Evolutionary conservation across 2,329 filamentous ascomycete genomes (phyloP).

Genomic region (Cladophialophora psammophila): DNA sequence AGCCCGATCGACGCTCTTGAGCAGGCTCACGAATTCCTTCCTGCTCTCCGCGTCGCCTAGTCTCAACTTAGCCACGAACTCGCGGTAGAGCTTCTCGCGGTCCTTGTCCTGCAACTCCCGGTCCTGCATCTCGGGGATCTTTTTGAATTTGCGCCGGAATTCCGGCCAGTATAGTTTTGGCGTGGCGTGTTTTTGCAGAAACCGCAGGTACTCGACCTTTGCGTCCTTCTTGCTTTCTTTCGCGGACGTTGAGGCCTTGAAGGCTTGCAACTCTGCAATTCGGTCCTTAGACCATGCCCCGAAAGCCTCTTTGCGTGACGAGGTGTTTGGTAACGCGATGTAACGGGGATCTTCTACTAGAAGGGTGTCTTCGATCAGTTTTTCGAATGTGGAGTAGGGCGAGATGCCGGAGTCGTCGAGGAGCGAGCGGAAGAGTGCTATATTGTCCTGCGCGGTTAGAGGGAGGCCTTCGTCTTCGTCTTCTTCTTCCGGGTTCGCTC

Average conservation of each 20-base stretch:
- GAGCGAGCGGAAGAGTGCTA: constrained; percentile 81
- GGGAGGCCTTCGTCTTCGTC: constrained; percentile 74
- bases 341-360: constrained; percentile 88
- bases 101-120: constrained; percentile 55
- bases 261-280: constrained; percentile 75
- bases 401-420: constrained; percentile 82
- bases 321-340: constrained; percentile 81
- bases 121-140: constrained; percentile 74
- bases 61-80: constrained; percentile 56
- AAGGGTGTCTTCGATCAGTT: constrained; percentile 79
- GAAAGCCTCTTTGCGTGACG: constrained; percentile 80
- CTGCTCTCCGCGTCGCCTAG: constrained; percentile 54
- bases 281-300: constrained; percentile 81
- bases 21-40: constrained; percentile 54
- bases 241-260: constrained; percentile 66
- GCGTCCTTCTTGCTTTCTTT: constrained; percentile 64
- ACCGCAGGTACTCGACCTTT: constrained; percentile 78
- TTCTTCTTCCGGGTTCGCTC: constrained; percentile 66
- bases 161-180: constrained; percentile 97
- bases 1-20: constrained; percentile 44
- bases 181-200: constrained; percentile 81
- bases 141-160: constrained; percentile 89
- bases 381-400: constrained; percentile 92
- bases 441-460: constrained; percentile 77
- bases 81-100: constrained; percentile 58